A percentile compares a stretch with the other conserved stretches of the same genome.
These are phyloP conservation scores for Trichoderma aggressivum DNA, from an alignment of 2,329 filamentous ascomycete genomes.

Conservation along the genomic window DNA sequence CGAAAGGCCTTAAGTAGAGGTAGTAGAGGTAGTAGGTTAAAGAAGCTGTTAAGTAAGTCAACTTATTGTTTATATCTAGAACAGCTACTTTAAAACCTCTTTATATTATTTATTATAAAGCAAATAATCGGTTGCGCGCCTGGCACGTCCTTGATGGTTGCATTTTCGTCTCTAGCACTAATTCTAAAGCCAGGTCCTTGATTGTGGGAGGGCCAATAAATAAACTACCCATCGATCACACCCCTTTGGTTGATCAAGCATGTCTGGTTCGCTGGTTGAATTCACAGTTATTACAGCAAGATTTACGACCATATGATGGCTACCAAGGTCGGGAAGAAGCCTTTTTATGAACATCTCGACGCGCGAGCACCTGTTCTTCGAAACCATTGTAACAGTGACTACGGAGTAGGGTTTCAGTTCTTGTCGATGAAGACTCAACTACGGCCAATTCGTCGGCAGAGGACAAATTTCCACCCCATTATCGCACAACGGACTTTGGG, in stretches of 20 bases:
- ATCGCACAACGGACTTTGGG: not conserved
- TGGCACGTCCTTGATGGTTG: not conserved
- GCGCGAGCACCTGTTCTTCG: not conserved
- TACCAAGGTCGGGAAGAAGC: not conserved
- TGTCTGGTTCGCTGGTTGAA: not conserved
- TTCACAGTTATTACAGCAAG: not conserved
- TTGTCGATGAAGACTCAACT: not conserved
- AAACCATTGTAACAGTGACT: not conserved
- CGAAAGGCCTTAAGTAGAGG: not conserved
- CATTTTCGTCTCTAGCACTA: not conserved
- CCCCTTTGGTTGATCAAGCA: not conserved
- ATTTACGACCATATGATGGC: not conserved
- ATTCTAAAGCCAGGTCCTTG: not conserved
- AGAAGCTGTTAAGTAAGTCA: not conserved
- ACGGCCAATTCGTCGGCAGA: not conserved
- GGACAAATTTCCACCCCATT: not conserved
- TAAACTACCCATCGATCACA: not conserved
- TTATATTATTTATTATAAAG: not conserved
- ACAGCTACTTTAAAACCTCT: not conserved
- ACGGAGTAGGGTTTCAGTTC: not conserved
- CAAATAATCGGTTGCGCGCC: not conserved
- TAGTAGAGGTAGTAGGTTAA: not conserved
- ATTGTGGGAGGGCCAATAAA: not conserved
- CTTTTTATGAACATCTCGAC: not conserved
- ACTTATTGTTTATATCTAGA: not conserved